Conservation (phyloP, 2,329 filamentous ascomycete genomes). For the Trichophyton schoenleinii region DNA sequence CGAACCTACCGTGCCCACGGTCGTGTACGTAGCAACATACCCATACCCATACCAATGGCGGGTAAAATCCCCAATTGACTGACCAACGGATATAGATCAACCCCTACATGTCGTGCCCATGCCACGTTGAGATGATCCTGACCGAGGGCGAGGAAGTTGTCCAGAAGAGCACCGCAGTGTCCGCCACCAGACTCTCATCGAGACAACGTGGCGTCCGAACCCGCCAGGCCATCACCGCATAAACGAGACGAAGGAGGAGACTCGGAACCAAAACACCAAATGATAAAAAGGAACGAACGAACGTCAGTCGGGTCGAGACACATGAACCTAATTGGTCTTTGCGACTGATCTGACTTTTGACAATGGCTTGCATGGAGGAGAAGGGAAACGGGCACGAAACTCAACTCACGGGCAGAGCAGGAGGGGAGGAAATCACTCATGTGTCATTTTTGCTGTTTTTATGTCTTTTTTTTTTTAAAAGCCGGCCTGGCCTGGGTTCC, state of each 20-base stretch:
- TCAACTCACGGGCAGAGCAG: background rate
- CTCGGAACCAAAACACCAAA: background rate
- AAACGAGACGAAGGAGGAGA: slow-evolving; percentile 16
- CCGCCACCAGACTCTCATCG: slow-evolving; percentile 63
- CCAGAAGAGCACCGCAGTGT: slow-evolving; percentile 67
- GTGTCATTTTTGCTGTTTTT: background rate
- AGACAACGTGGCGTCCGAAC: slow-evolving; percentile 72
- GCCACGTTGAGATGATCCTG: slow-evolving; percentile 99
- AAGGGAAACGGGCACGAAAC: background rate
- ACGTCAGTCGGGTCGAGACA: background rate
- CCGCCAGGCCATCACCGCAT: slow-evolving; percentile 50
- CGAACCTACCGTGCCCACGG: slow-evolving; percentile 99
- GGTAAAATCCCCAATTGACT: background rate
- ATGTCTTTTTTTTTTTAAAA: background rate
- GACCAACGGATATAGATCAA: slow-evolving; percentile 60
- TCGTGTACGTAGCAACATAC: slow-evolving; percentile 60
- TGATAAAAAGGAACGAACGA: background rate
- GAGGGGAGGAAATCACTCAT: background rate
- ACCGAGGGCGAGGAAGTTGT: slow-evolving; percentile 95
- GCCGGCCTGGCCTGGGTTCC: background rate
- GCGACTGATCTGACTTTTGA: background rate
- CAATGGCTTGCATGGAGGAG: background rate
- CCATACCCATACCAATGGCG: background rate
- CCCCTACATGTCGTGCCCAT: slow-evolving; percentile 99
- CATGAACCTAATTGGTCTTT: background rate